These are phyloP conservation scores for Cladobotryum mycophilum DNA, from an alignment of 2,329 filamentous ascomycete genomes.

Conservation along the genomic window DNA sequence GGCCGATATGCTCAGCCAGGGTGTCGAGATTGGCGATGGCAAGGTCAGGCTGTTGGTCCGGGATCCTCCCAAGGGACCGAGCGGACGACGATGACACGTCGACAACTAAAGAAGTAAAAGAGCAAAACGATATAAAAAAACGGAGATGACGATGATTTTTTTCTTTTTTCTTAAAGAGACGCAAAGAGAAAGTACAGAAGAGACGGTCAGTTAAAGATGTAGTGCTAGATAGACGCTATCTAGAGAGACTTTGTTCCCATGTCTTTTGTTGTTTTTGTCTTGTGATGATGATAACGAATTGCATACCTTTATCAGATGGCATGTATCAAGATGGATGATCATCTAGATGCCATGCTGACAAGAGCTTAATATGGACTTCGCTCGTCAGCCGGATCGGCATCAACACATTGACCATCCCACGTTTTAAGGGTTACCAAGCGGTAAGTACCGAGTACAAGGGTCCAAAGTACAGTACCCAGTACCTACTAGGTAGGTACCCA, in stretches of 20 bases:
- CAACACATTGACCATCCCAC: no score
- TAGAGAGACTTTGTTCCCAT: not conserved
- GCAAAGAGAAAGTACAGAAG: not conserved
- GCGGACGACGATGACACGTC: constrained; percentile 36
- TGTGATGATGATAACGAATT: not conserved
- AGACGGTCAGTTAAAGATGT: not conserved
- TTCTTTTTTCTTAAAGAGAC: no score
- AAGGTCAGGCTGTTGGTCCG: constrained; percentile 60
- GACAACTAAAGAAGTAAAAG: constrained; percentile 26
- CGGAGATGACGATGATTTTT: not conserved
- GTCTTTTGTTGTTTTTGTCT: constrained; percentile 1
- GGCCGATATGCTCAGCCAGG: constrained; percentile 56
- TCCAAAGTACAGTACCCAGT: no score
- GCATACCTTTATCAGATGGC: no score
- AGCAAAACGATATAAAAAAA: constrained; percentile 9
- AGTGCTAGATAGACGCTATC: constrained; percentile 5
- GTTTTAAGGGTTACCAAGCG: no score
- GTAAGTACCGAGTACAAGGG: no score
- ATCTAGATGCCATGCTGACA: no score
- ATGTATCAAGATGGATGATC: no score
- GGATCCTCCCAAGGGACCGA: constrained; percentile 53
- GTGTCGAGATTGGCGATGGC: constrained; percentile 61
- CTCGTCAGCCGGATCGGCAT: no score
- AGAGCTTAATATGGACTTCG: no score
- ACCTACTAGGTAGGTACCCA: no score